Conservation (phyloP, 129 eudicot species). For the Tagetes erecta region DNA sequence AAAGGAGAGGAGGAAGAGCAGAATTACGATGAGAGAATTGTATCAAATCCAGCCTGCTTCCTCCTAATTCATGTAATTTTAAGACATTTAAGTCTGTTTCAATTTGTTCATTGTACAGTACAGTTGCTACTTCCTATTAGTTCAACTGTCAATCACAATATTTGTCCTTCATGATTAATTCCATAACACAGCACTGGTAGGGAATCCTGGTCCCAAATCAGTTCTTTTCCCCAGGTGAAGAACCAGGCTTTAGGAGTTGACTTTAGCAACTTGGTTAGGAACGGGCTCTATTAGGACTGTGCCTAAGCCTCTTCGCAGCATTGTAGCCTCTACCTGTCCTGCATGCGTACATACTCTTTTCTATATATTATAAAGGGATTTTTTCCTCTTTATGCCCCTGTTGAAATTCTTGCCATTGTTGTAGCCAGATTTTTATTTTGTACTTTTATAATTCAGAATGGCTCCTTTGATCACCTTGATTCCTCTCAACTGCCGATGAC, state of each 20-base stretch:
- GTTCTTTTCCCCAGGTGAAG: not conserved
- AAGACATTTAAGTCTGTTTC: too few species aligned
- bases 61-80: too few species aligned
- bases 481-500: slow-evolving; percentile 57
- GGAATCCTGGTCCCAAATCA: not conserved
- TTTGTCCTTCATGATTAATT: too few species aligned
- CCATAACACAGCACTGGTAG: too few species aligned
- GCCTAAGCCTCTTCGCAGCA: not conserved
- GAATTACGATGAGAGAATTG: too few species aligned
- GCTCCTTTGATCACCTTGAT: slow-evolving; percentile 75
- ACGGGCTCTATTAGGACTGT: not conserved
- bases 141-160: too few species aligned
- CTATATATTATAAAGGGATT: not conserved
- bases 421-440: slow-evolving; percentile 23
- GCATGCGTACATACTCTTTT: slow-evolving; percentile 9
- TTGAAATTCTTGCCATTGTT: slow-evolving; percentile 1
- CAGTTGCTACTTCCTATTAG: too few species aligned
- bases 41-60: too few species aligned
- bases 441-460: slow-evolving; percentile 54
- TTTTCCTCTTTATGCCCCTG: not conserved
- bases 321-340: not conserved
- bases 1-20: too few species aligned
- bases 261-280: slow-evolving; percentile 1
- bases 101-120: too few species aligned
- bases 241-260: not conserved